phyloP scores from a whole-genome alignment of 2,329 filamentous ascomycete genomes.

The Nectriaceae sp. region DNA sequence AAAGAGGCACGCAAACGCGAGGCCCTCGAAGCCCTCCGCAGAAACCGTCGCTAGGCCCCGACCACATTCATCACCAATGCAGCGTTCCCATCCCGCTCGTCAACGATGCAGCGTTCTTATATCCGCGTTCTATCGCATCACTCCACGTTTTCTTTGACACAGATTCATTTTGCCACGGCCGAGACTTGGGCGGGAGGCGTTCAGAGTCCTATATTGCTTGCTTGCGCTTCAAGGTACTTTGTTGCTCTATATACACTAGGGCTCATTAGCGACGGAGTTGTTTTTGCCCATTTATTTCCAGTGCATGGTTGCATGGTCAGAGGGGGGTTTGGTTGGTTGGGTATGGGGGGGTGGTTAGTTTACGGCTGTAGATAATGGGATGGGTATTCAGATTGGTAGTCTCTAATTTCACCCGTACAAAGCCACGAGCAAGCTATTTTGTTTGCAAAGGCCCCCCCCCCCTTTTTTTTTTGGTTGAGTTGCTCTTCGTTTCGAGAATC shows the following conservation, averaged over 20 bases:
- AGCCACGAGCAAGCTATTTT: too few species aligned
- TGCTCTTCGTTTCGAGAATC: too few species aligned
- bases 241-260: constrained; percentile 9
- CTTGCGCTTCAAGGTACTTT: constrained; percentile 2
- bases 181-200: constrained; percentile 21
- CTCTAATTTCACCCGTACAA: not conserved
- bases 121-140: not conserved
- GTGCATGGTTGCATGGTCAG: not conserved
- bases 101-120: not conserved
- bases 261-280: constrained; percentile 45
- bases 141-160: not conserved
- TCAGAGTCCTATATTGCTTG: constrained; percentile 13
- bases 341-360: not conserved
- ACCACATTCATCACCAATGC: not conserved
- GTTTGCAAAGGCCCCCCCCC: too few species aligned
- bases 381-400: not conserved
- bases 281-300: constrained; percentile 4
- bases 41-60: constrained; percentile 28
- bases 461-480: too few species aligned
- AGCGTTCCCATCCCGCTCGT: not conserved
- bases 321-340: not conserved
- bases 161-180: constrained; percentile 19
- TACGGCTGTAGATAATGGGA: not conserved
- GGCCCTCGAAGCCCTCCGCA: constrained; percentile 39
- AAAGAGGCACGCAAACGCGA: constrained; percentile 58